Evolutionary conservation across 352 stramenopile genomes (phyloP), one percentile per base, ranked within the genome.

Genomic region (Plasmopara muralis): DNA sequence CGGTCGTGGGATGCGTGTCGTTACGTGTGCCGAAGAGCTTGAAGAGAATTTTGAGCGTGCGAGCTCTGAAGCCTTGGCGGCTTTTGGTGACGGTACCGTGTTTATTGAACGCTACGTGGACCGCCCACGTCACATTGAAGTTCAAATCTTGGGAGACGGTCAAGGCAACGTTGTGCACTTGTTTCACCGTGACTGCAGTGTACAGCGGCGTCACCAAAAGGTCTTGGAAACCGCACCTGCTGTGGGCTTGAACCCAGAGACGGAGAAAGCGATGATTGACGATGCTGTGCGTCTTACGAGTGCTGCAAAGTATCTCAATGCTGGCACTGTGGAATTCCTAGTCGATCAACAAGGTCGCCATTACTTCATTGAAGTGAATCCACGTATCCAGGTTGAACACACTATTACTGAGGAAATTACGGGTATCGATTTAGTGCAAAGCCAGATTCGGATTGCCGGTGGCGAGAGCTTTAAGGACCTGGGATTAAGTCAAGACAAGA

Each of bases 281-380:
- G 86, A 98, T 67, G 92, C 96, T 2, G 76, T 97, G 46, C 74
- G 78, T 12, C 83, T 99, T 38, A 89, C 93, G 8, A 82, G 76
- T 49, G 83, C 85, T 13, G 89, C 89, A 31, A 94, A 96, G 43
- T 99, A 99, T 71, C 68, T 93, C 28, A 98, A 97, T 70, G 95
- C 96, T 10, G 96, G 96, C 51, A 99, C 96, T 8, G 95, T 99
- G 20, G 97, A 99, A 77, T 99, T 99, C 63, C 76, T 99, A 2
- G 82, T 99, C 47, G 95, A 98, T 68, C 83, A 98, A 63, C 40
- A 85, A 62, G 64, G 75, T 15, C 74, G 78, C 34, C 84, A 96
- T 74, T 97, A 97, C 77, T 99, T 99, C 65, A 98, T 98, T 54
- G 97, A 99, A 81, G 94, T 99, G 55, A 99, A 99, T 72, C 95